Base-by-base conservation (phyloP, 306 rosid species). In the Vigna hirtella region DNA sequence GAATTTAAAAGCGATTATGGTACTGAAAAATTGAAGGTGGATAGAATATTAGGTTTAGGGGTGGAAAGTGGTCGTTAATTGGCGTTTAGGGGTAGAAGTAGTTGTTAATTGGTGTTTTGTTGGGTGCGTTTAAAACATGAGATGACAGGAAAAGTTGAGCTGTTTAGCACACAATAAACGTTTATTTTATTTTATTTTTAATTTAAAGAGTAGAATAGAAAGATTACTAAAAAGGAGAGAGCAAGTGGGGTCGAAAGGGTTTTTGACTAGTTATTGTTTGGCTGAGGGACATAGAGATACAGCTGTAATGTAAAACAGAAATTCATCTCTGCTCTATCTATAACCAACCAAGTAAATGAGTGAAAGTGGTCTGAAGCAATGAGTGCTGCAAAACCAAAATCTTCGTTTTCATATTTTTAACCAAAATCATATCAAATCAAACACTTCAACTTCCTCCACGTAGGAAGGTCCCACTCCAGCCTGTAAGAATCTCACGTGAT, bases 401-500 rank as follows among this genome's bases (percentile, higher is more conserved):
- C 58, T 43, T 11, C 17, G 20, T 66, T 53, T 3, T 26, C 55
- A 17, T 50, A 52, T 66, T 66, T 70, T 69, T 6, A 68, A 70
- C 38, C 40, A 36, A 40, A 36, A 36, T 36, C 42, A 72, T 65
- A 45, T 62, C 48, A 70, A 22, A 78, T 58, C 79, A 53, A 70
- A 67, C 85, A 84, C 87, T 81, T 84, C 71, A 84, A 89, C 80
- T 74, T 70, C 78, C 81, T 72, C 94, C 89, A 87, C 93, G 91
- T 86, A 77, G 71, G 85, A 82, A 24, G 98, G 87, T 5, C 96
- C 99, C 96, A 87, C 88, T 16, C 83, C 99, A 95, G 97, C 67
- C 99, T 95, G 98, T 85, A 66, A 85, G 97, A 88, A 89, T 95
- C 96, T 88, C 98, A 86, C 96, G 96, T 86, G 98, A 89, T 89